Percentiles rank a stretch among this genome's conserved stretches.
These are phyloP conservation scores for Backusella macrospora DNA, from an alignment of 192 early-diverging fungal species.

Conservation along the genomic window DNA sequence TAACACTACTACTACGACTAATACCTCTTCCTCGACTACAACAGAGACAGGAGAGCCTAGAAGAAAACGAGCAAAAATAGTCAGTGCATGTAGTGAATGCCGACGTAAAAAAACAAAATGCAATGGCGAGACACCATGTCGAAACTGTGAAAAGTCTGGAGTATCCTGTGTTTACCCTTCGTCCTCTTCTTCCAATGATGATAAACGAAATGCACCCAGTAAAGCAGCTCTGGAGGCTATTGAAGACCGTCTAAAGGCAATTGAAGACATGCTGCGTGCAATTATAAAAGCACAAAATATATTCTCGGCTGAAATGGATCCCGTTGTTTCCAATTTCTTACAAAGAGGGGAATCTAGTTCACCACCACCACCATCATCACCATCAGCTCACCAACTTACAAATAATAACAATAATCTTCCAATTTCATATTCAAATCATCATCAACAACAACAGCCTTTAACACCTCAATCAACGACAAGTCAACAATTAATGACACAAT, in stretches of 20 bases:
- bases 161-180: constrained; percentile 40
- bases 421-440: neutral
- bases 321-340: constrained; percentile 24
- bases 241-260: constrained; percentile 42
- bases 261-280: constrained; percentile 43
- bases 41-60: constrained; percentile 24
- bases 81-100: constrained; percentile 45
- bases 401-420: neutral
- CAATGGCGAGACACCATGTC: constrained; percentile 40
- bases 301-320: constrained; percentile 25
- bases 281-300: constrained; percentile 33
- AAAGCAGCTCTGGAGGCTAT: constrained; percentile 45
- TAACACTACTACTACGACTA: too few relatives aligned
- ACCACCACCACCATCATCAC: constrained; percentile 1
- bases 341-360: constrained; percentile 14
- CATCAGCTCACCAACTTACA: neutral
- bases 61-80: constrained; percentile 44
- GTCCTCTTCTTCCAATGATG: constrained; percentile 28
- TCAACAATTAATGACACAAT: neutral
- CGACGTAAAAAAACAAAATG: constrained; percentile 47
- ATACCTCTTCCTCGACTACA: neutral
- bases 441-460: neutral
- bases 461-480: neutral
- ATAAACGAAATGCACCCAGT: constrained; percentile 38
- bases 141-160: constrained; percentile 36